Percentiles rank a stretch among this genome's conserved stretches.
These are phyloP conservation scores for Hymenotorrendiella dingleyae DNA, from an alignment of 2,329 filamentous ascomycete genomes.

Conservation along the genomic window DNA sequence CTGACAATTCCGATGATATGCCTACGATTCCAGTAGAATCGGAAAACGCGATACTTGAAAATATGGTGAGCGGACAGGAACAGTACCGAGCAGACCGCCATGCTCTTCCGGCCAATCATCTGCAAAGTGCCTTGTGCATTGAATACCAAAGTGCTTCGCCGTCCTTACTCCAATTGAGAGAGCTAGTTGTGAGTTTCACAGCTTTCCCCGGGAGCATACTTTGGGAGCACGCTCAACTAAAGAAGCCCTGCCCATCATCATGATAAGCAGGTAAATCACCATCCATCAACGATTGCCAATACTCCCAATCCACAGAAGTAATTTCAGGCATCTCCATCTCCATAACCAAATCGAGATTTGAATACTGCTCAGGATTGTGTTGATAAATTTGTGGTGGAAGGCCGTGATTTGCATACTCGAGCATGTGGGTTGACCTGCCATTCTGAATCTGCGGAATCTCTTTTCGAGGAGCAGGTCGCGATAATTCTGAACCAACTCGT, in stretches of 20 bases:
- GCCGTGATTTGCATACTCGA: not conserved
- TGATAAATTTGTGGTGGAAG: not conserved
- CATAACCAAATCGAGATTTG: conserved; percentile 9
- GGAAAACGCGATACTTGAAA: no score
- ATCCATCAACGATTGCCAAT: conserved; percentile 29
- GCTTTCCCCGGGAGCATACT: not conserved
- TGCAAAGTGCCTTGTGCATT: no score
- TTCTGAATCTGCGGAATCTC: not conserved
- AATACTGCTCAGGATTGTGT: conserved; percentile 5
- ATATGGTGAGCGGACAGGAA: no score
- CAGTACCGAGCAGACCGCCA: no score
- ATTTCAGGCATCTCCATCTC: conserved; percentile 21
- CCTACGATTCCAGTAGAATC: no score
- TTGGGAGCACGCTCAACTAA: not conserved
- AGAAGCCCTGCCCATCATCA: conserved; percentile 1
- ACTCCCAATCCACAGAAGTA: conserved; percentile 26
- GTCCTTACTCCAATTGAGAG: no score
- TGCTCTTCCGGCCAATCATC: no score
- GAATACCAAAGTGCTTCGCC: no score
- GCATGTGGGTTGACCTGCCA: not conserved
- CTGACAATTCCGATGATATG: no score
- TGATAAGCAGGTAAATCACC: conserved; percentile 22
- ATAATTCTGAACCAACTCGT: conserved; percentile 14
- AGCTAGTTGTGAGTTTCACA: not conserved
- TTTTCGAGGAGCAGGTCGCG: conserved; percentile 2